Conservation (phyloP, 768 basidiomycete genomes). For the Termitomyces sp. region DNA sequence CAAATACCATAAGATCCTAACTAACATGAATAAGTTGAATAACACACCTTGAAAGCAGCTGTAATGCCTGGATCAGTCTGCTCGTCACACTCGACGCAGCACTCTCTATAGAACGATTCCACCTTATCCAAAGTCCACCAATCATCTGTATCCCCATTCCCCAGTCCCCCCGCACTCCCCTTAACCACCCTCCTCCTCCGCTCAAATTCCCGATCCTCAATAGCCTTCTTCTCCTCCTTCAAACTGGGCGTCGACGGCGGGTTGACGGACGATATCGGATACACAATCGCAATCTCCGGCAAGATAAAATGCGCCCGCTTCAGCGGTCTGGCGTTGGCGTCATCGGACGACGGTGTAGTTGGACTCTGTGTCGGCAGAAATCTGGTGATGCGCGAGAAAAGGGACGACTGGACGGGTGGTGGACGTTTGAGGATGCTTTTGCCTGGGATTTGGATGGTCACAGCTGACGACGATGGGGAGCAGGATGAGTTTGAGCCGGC, state of each 20-base stretch:
- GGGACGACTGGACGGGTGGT: conserved; percentile 60
- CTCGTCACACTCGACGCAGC: conserved; percentile 77
- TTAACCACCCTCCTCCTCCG: conserved; percentile 62
- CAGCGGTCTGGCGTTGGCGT: conserved; percentile 56
- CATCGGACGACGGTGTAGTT: conserved; percentile 33
- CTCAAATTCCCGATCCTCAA: conserved; percentile 73
- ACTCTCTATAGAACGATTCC: conserved; percentile 83
- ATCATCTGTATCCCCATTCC: conserved; percentile 39
- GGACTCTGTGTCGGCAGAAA: conserved; percentile 61
- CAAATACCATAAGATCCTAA: neutral
- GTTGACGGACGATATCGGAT: conserved; percentile 82
- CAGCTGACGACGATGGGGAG: conserved; percentile 76
- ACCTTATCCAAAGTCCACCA: conserved; percentile 90
- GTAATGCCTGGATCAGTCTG: conserved; percentile 60
- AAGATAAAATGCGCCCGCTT: conserved; percentile 92
- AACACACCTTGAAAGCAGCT: conserved; percentile 65
- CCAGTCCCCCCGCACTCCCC: conserved; percentile 41
- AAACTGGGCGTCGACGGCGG: conserved; percentile 80
- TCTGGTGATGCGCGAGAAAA: conserved; percentile 71
- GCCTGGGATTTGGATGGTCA: conserved; percentile 75
- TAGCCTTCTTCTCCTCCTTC: conserved; percentile 78
- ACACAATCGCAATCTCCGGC: conserved; percentile 80
- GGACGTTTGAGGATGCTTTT: conserved; percentile 82
- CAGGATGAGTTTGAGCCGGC: conserved; percentile 43
- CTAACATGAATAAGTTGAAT: neutral